Percentiles rank a stretch among this genome's conserved stretches.
Conservation (phyloP, 768 basidiomycete genomes). For the Russula foetens region DNA sequence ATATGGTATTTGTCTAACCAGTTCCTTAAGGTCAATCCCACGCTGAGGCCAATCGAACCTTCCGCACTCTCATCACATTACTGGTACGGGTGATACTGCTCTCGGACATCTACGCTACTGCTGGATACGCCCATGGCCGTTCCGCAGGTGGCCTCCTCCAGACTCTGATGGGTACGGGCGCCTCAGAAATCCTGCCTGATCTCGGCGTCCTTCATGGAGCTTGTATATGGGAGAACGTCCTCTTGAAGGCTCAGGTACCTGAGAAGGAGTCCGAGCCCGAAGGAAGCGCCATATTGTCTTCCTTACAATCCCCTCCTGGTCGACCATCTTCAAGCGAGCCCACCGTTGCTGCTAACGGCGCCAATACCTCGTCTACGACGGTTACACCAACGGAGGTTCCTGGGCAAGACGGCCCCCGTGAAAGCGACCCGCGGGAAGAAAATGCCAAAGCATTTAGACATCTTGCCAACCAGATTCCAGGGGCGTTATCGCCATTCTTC, state of each 20-base stretch:
- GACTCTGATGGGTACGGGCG: constrained; percentile 56
- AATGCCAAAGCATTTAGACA: constrained; percentile 77
- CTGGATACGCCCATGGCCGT: constrained; percentile 75
- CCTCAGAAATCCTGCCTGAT: constrained; percentile 55
- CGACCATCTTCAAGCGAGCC: constrained; percentile 25
- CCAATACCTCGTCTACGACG: constrained; percentile 13
- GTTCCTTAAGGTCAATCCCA: constrained; percentile 36
- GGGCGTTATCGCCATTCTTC: constrained; percentile 72
- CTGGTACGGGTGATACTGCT: constrained; percentile 76
- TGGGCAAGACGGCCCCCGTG: constrained; percentile 26
- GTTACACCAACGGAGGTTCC: constrained; percentile 20
- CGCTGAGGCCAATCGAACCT: constrained; percentile 47
- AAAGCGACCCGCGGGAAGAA: constrained; percentile 42
- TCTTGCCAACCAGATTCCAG: constrained; percentile 69
- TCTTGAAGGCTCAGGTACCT: constrained; percentile 55
- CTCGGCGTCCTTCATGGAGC: constrained; percentile 77
- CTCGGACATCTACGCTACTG: constrained; percentile 79
- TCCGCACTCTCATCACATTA: constrained; percentile 65
- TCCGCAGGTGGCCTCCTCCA: constrained; percentile 68
- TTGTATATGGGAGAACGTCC: constrained; percentile 81
- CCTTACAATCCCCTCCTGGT: constrained; percentile 43
- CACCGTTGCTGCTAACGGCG: constrained; percentile 19
- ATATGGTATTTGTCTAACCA: not conserved
- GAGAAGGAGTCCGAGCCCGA: constrained; percentile 28
- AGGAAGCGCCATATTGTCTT: constrained; percentile 36